Evolutionary conservation across 345 rosid species (phyloP), one percentile per base, ranked within the genome.

Genomic region (Clarkia xantiana): DNA sequence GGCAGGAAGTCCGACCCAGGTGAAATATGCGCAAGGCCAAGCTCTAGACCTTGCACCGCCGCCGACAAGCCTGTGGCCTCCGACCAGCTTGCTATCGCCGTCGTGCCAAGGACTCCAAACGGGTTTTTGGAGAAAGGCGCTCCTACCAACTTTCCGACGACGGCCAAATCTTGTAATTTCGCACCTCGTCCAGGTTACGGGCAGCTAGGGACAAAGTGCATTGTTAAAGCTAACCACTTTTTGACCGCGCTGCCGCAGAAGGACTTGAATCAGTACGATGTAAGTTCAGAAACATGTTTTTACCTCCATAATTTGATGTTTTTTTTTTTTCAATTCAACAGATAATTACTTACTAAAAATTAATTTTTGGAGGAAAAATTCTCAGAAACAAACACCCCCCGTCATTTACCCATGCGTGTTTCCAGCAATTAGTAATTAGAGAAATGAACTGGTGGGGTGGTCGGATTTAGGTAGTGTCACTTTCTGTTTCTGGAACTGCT

Each of bases 191-290:
- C 99, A 62, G 96, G 96, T 38, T 87, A 50, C 70, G 99, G 99
- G 39, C 74, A 71, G 49, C 68, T 76, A 58, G 99, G 99, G 68
- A 84, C 87, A 47, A 82, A 68, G 67, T 93, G 99, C 65, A 80
- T 93, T 39, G 96, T 93, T 19, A 93, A 93, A 75, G 99, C 95
- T 57, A 93, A 93, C 71, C 99, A 93, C 72, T 93, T 93, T 76
- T 73, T 93, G 18, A 79, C 96, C 23, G 85, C 84, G 73, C 76
- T 93, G 52, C 94, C 95, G 1, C 81, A 71, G 52, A 87, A 93
- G 68, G 95, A 93, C 71, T 77, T 93, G 73, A 78, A 75, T 71
- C 99, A 87, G 43, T 93, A 93, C 74, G 95, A 84, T 75, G 99
- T 86, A 74, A 77, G 93, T 17, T 67, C 48, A 29, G n/a, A 42